Evolutionary conservation across 2,329 filamentous ascomycete species (phyloP), one percentile per base, ranked within the genome.

Genomic region (Torrubiellomyces zombiae): DNA sequence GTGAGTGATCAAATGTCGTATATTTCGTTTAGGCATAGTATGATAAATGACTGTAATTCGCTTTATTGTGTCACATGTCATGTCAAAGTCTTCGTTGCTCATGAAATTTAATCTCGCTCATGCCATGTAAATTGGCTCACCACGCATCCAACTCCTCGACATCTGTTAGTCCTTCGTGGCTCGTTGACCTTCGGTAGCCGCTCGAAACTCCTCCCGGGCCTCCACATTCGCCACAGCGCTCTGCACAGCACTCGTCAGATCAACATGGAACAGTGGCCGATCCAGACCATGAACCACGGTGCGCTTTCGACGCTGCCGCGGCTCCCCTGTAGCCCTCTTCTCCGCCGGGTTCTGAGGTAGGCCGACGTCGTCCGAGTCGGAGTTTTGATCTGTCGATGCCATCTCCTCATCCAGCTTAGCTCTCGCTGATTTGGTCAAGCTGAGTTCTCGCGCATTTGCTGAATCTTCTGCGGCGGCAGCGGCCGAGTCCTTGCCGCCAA

Each of bases 221-320:
- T 81, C 68, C 1, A 80, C 66, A 37, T 91, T 92, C 16, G 75
- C 70, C 39, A 94, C 69, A 3, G 83, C 86, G 38, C 75, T 82
- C 50, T 94, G 80, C 38, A 95, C 52, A 6, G 89, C 89, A 41
- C 75, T 83, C 4, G 81, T 89, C 25, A 95, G 54, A 47, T 95
- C 89, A 26, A 93, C 69, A 45, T 98, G 89, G 66, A 98, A 95
- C 37, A 94, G 66, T 4, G 89, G 86, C 38, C 80, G 59, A 49
- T 92, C 89, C 33, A 91, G 56, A n/a, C 86, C 80, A 36, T 85
- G 76, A 10, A 95, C 73, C 4, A 80, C 64, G 2, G 77, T 74
- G 15, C 45, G 63, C 37, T 58, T 63, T 40, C 61, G 60, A 28
- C 49, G 55, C 17, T 42, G 32, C 26, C 42, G 35, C 10, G 29